These are phyloP conservation scores for Penicillium polonicum DNA, from an alignment of 2,329 filamentous ascomycete species.

Conservation along the genomic window DNA sequence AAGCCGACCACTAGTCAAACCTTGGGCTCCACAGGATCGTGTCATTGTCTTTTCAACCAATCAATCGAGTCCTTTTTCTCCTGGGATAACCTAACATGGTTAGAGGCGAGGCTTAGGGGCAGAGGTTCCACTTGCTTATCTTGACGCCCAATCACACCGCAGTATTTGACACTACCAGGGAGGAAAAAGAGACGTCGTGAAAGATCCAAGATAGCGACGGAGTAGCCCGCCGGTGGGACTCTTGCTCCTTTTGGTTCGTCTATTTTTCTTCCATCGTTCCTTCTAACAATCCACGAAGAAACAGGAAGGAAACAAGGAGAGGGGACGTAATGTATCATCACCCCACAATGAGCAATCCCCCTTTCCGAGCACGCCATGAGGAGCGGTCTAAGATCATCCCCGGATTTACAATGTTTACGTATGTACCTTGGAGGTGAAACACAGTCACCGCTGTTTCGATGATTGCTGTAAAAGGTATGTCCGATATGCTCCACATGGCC, in stretches of 20 bases:
- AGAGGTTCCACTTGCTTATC: conserved; percentile 28
- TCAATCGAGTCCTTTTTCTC: neutral
- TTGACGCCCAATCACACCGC: conserved; percentile 17
- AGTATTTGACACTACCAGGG: neutral
- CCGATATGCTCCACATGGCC: conserved; percentile 7
- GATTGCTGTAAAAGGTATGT: neutral
- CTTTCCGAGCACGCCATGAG: conserved; percentile 24
- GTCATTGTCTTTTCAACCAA: conserved; percentile 15
- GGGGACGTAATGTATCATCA: neutral
- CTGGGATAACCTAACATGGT: conserved; percentile 13
- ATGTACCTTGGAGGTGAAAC: conserved; percentile 2
- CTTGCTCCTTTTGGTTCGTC: neutral
- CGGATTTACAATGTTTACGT: conserved; percentile 11
- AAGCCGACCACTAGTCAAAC: conserved; percentile 15
- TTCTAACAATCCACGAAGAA: neutral
- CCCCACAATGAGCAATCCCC: conserved; percentile 24
- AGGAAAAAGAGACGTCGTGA: neutral
- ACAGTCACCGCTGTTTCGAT: conserved; percentile 23
- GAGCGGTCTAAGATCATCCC: conserved; percentile 14
- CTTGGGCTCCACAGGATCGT: conserved; percentile 21
- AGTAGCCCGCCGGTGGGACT: neutral
- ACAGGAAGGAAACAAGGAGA: neutral
- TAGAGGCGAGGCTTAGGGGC: conserved; percentile 14
- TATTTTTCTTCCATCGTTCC: neutral
- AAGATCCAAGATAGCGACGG: neutral